These are phyloP conservation scores for Sonneratia alba DNA, from an alignment of 345 rosid species.

Conservation along the genomic window DNA sequence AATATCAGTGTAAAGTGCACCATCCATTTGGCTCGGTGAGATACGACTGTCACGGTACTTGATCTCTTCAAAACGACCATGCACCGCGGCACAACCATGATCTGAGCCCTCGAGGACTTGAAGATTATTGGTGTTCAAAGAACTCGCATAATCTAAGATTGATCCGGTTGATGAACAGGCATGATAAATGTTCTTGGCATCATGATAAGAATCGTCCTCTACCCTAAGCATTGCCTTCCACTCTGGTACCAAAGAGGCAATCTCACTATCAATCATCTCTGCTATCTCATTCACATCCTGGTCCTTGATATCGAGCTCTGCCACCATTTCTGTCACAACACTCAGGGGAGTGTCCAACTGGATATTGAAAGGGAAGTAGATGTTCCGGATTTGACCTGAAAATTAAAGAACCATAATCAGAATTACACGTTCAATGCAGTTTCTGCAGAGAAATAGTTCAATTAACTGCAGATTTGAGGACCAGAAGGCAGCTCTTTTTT, in stretches of 20 bases:
- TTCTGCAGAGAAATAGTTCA: background rate
- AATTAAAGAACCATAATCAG: conserved; percentile 1
- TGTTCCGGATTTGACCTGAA: conserved; percentile 69
- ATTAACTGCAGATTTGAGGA: too few relatives aligned
- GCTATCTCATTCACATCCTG: conserved; percentile 82
- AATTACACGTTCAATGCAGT: background rate
- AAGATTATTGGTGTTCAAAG: conserved; percentile 24
- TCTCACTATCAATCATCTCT: conserved; percentile 78
- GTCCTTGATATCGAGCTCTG: conserved; percentile 66
- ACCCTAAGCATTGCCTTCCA: conserved; percentile 35
- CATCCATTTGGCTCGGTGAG: conserved; percentile 14
- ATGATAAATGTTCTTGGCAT: conserved; percentile 21
- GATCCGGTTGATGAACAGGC: conserved; percentile 31
- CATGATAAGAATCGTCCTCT: conserved; percentile 19
- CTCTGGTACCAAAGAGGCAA: conserved; percentile 53
- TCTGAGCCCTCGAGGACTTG: conserved; percentile 44
- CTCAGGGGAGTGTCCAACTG: conserved; percentile 60
- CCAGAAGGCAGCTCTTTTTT: too few relatives aligned
- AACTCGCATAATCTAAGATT: conserved; percentile 26
- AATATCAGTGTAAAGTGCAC: conserved; percentile 39
- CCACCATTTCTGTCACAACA: conserved; percentile 88
- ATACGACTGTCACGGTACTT: conserved; percentile 54
- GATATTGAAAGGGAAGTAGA: conserved; percentile 79
- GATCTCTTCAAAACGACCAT: conserved; percentile 80
- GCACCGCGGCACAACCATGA: conserved; percentile 40